These are phyloP conservation scores for Myotisia sp. DNA, from an alignment of 2,329 filamentous ascomycete genomes.

Conservation along the genomic window DNA sequence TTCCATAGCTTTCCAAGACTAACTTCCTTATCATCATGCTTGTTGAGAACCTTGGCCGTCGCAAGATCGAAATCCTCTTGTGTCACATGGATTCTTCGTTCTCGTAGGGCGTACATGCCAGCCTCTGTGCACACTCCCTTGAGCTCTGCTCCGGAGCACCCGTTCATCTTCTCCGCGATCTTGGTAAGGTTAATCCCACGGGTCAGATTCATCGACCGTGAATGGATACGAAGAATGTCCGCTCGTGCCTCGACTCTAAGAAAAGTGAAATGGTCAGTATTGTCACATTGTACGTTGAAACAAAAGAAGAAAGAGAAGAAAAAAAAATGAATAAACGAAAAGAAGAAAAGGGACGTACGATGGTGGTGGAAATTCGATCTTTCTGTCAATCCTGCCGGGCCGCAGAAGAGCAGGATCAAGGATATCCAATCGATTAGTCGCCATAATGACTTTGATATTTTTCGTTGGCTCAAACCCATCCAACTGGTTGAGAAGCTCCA, in stretches of 20 bases:
- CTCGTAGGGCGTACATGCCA: constrained; percentile 92
- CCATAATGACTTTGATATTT: constrained; percentile 99
- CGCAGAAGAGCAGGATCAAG: constrained; percentile 86
- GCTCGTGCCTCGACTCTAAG: constrained; percentile 71
- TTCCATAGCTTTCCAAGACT: constrained; percentile 80
- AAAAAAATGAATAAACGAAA: too few species aligned
- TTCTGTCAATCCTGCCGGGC: constrained; percentile 94
- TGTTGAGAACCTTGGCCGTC: constrained; percentile 98
- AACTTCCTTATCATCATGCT: constrained; percentile 97
- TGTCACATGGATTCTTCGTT: constrained; percentile 92
- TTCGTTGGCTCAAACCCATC: constrained; percentile 98
- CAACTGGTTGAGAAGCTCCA: constrained; percentile 94
- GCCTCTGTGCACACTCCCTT: constrained; percentile 99
- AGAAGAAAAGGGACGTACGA: constrained; percentile 36
- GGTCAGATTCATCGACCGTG: constrained; percentile 95
- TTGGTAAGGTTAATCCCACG: constrained; percentile 94
- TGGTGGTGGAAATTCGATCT: constrained; percentile 97
- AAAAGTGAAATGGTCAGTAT: constrained; percentile 11
- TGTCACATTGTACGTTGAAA: constrained; percentile 1
- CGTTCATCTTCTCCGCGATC: constrained; percentile 99
- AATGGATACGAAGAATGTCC: constrained; percentile 95
- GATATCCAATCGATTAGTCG: constrained; percentile 94
- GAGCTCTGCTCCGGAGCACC: constrained; percentile 89
- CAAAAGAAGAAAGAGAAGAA: too few species aligned
- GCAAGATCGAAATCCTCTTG: constrained; percentile 98